Conservation (phyloP, 495 filamentous ascomycete species). For the Hypoxylon perforatum region DNA sequence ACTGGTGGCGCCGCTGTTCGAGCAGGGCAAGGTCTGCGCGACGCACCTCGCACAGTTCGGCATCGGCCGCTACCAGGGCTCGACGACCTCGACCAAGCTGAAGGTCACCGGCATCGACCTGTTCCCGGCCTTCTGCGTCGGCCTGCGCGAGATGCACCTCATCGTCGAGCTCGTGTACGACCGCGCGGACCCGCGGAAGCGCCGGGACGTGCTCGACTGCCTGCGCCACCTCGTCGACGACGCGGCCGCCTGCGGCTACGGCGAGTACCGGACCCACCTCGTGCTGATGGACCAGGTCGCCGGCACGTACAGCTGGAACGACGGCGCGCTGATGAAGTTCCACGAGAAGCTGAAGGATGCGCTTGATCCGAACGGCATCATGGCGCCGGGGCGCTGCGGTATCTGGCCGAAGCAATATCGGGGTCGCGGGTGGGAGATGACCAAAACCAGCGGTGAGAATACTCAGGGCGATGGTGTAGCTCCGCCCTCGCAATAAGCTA, state of each 20-base stretch:
- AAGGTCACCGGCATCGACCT: slow-evolving; percentile 61
- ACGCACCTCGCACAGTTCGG: too few species aligned
- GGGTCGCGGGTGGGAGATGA: slow-evolving; percentile 52
- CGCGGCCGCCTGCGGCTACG: slow-evolving; percentile 61
- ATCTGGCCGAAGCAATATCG: slow-evolving; percentile 67
- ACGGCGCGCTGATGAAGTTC: slow-evolving; percentile 62
- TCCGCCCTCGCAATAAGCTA: slow-evolving; percentile 1
- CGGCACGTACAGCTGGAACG: slow-evolving; percentile 66
- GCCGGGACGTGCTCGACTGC: slow-evolving; percentile 51
- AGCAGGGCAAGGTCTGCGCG: slow-evolving; percentile 45
- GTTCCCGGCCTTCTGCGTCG: slow-evolving; percentile 61
- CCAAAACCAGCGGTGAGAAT: slow-evolving; percentile 35
- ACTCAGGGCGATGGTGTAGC: slow-evolving; percentile 45
- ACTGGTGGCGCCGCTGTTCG: too few species aligned
- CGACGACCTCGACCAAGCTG: too few species aligned
- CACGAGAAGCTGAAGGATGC: slow-evolving; percentile 67
- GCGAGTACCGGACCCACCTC: slow-evolving; percentile 69
- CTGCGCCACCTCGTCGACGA: slow-evolving; percentile 61
- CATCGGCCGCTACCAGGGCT: too few species aligned
- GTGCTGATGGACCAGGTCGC: slow-evolving; percentile 67
- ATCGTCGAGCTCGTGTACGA: slow-evolving; percentile 69
- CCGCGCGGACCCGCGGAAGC: slow-evolving; percentile 51
- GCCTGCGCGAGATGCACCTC: slow-evolving; percentile 66
- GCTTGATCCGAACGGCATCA: slow-evolving; percentile 68
- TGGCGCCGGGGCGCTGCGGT: slow-evolving; percentile 66